Conservation (phyloP, 2,329 filamentous ascomycete species). For the Talaromyces sp. region DNA sequence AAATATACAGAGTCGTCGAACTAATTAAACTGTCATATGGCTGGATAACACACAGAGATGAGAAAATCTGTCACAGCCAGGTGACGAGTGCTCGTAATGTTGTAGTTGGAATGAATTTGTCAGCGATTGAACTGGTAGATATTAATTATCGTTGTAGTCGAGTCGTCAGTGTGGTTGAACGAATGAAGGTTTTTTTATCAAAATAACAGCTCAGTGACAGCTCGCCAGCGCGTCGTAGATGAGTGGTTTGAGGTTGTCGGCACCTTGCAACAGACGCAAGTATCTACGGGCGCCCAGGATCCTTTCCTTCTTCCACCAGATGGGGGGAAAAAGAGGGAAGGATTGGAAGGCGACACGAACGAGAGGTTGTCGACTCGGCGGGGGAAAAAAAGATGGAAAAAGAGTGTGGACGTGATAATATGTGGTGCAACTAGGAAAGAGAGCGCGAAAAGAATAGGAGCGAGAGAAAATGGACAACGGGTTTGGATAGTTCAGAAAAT, state of each 20-base stretch:
- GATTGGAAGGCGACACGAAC: conserved; percentile 20
- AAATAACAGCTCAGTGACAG: conserved; percentile 17
- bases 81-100: conserved; percentile 12
- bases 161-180: conserved; percentile 21
- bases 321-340: conserved; percentile 27
- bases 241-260: not conserved
- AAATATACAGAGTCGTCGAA: conserved; percentile 7
- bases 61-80: conserved; percentile 14
- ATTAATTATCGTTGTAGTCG: conserved; percentile 7
- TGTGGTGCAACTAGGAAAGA: conserved; percentile 20
- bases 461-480: conserved; percentile 22
- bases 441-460: conserved; percentile 18
- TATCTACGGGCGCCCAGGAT: conserved; percentile 7
- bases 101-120: conserved; percentile 4
- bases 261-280: conserved; percentile 5
- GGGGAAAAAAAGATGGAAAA: conserved; percentile 23
- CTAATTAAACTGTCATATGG: not conserved
- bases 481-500: conserved; percentile 22
- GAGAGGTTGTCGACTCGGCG: not conserved
- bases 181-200: conserved; percentile 22
- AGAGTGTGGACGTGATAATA: conserved; percentile 23
- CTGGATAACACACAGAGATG: not conserved
- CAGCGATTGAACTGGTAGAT: conserved; percentile 5
- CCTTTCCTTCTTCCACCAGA: conserved; percentile 26
- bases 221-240: conserved; percentile 9